Evolutionary conservation across 345 rosid genomes (phyloP).

Genomic region (Firmiana major): DNA sequence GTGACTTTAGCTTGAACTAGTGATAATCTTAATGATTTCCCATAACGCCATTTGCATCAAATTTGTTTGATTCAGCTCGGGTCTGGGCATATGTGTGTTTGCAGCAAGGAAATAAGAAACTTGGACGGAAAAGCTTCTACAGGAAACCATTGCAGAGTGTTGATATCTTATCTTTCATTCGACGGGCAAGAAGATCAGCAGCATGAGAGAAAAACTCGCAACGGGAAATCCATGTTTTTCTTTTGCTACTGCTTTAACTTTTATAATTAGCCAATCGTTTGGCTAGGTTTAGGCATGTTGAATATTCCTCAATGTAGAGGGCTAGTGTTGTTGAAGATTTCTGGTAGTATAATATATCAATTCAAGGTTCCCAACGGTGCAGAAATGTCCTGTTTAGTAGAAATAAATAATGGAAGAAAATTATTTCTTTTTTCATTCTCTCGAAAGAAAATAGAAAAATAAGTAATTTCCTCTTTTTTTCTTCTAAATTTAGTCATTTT

Average conservation of each 20-base stretch:
- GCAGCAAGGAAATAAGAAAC: slow-evolving; percentile 11
- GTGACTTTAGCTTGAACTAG: background rate
- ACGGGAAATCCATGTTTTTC: background rate
- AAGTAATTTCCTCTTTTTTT: too few species aligned
- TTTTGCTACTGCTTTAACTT: background rate
- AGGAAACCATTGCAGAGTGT: slow-evolving; percentile 1
- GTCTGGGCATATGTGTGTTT: background rate
- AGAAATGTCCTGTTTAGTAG: too few species aligned
- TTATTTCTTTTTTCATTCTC: too few species aligned
- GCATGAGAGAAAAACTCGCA: background rate
- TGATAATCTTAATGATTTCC: background rate
- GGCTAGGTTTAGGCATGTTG: background rate
- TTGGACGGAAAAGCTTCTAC: background rate
- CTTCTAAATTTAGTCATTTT: too few species aligned
- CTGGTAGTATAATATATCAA: background rate
- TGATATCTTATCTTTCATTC: background rate
- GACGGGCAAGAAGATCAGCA: slow-evolving; percentile 15
- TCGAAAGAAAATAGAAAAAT: too few species aligned
- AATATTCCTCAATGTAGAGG: background rate
- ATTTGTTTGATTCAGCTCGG: background rate
- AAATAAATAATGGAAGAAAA: too few species aligned
- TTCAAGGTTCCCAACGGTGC: too few species aligned
- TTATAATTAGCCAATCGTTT: background rate
- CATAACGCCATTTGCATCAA: background rate
- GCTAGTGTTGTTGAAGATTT: background rate